Percentiles rank a stretch among this genome's conserved stretches.
These are phyloP conservation scores for Yamadazyma akitaensis DNA, from an alignment of 805 yeast species.

Conservation along the genomic window DNA sequence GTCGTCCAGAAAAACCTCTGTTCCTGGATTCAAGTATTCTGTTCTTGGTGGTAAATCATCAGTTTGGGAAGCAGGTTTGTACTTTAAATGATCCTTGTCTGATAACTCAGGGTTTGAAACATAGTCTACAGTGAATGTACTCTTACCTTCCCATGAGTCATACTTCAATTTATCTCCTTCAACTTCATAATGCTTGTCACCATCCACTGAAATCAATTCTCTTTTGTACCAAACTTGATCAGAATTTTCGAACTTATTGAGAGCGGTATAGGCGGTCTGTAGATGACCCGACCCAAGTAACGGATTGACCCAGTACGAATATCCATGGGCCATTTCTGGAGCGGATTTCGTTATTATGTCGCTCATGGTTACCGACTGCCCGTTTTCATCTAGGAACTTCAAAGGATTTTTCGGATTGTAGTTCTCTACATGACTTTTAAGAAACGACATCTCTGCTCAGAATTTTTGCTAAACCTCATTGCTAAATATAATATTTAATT, in stretches of 20 bases:
- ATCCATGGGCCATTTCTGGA: conserved; percentile 39
- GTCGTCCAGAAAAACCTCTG: conserved; percentile 36
- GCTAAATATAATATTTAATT: too few species aligned
- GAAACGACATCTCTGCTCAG: neutral
- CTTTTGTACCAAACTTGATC: conserved; percentile 48
- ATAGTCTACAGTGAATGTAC: conserved; percentile 50
- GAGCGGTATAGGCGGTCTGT: conserved; percentile 48
- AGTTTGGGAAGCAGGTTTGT: conserved; percentile 46
- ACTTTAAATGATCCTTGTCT: conserved; percentile 23
- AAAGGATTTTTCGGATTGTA: conserved; percentile 23
- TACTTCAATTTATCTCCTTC: conserved; percentile 30
- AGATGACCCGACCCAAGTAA: conserved; percentile 45
- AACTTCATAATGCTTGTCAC: conserved; percentile 22
- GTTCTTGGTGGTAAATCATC: conserved; percentile 66
- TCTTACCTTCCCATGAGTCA: conserved; percentile 40
- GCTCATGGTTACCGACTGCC: conserved; percentile 12
- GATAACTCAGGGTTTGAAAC: conserved; percentile 20
- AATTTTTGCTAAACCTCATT: too few species aligned
- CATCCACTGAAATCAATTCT: conserved; percentile 32
- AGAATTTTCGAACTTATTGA: conserved; percentile 38
- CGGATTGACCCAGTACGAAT: conserved; percentile 44
- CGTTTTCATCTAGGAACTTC: conserved; percentile 8
- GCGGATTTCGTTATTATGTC: conserved; percentile 35
- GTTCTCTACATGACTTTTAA: conserved; percentile 26
- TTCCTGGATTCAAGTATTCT: conserved; percentile 51